Base-by-base conservation (phyloP, 2,329 filamentous ascomycete genomes). In the Graphilbum sp. region DNA sequence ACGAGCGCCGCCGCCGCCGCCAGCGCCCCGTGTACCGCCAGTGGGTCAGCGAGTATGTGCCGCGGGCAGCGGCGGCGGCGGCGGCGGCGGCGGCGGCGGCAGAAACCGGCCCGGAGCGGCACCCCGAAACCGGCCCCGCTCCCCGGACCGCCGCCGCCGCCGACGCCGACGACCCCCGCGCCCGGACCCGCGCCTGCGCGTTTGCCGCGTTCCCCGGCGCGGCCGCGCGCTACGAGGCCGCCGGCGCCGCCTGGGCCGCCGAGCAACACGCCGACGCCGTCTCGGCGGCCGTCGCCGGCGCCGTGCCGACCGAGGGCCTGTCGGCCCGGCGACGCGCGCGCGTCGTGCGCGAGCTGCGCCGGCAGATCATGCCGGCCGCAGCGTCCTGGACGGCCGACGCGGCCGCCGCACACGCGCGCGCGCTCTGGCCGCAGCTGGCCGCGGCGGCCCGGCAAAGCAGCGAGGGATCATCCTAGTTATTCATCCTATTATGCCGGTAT, bases 11-110 rank as follows among this genome's bases (percentile, higher is more conserved):
- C 18, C 66, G 75, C 3, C 61, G 75, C 56, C 52, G 46, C 0
- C 59, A 62, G 31, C 66, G 80, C 0, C 63, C 66, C 0, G 61
- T 74, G 21, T 85, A 74, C 50, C 58, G 59, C 2, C 51, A 53
- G 6, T 87, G 79, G 66, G 52, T 77, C 5, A 62, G 76, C 1
- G 69, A 75, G 5, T 85, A 72, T 44, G 54, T 79, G n/a, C 72
- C 75, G 49, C 48, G 3, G n/a, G 7, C 13, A 32, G 30, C 30
- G 68, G 69, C 41, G 57, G 62, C 2, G 54, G 54, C 1, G 43
- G 61, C 21, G 59, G 58, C 0, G 54, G 53, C 2, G 0, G 45
- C 49, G 2, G 53, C 51, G 27, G 16, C 30, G 23, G 16, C 17
- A 3, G 27, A 20, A 7, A 25, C 23, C 32, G 34, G 32, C 39